Conservation (phyloP, 768 basidiomycete genomes). For the Boletus rufocinnamomeus region DNA sequence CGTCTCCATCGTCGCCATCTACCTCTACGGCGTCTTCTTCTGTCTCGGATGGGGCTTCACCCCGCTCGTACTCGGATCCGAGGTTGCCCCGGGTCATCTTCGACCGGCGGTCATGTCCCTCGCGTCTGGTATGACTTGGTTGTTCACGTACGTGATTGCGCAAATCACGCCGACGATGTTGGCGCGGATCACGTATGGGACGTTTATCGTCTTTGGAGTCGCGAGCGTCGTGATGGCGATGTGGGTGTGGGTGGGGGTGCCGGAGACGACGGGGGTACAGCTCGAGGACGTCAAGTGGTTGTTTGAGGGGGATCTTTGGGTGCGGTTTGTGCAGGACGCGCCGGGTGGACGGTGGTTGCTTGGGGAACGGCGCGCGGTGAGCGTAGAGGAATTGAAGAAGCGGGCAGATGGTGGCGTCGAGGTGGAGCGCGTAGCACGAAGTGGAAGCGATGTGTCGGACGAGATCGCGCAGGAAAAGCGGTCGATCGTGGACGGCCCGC, state of each 20-base stretch:
- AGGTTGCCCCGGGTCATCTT: slow-evolving; percentile 40
- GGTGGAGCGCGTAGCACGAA: not conserved
- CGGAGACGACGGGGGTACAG: slow-evolving; percentile 42
- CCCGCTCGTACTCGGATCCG: slow-evolving; percentile 37
- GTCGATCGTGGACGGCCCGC: not conserved
- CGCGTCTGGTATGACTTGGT: slow-evolving; percentile 36
- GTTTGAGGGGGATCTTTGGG: slow-evolving; percentile 34
- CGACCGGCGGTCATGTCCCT: slow-evolving; percentile 35
- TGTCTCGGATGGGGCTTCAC: slow-evolving; percentile 37
- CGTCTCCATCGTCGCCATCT: slow-evolving; percentile 38
- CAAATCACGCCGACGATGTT: slow-evolving; percentile 43
- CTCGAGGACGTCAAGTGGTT: slow-evolving; percentile 41
- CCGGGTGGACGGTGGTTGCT: slow-evolving; percentile 35
- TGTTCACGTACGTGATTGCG: slow-evolving; percentile 41
- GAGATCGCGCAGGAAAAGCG: not conserved
- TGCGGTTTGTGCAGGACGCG: slow-evolving; percentile 35
- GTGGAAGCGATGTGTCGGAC: not conserved
- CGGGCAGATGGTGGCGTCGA: not conserved
- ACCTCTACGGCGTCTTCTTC: slow-evolving; percentile 40
- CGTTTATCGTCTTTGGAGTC: slow-evolving; percentile 37
- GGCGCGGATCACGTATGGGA: slow-evolving; percentile 28
- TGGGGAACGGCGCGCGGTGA: slow-evolving; percentile 22
- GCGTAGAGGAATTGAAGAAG: slow-evolving; percentile 31
- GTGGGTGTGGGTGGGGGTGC: slow-evolving; percentile 40
- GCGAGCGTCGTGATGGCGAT: slow-evolving; percentile 32